Evolutionary conservation across 345 rosid species (phyloP), one percentile per base, ranked within the genome.

Genomic region (Populus pruinosa): DNA sequence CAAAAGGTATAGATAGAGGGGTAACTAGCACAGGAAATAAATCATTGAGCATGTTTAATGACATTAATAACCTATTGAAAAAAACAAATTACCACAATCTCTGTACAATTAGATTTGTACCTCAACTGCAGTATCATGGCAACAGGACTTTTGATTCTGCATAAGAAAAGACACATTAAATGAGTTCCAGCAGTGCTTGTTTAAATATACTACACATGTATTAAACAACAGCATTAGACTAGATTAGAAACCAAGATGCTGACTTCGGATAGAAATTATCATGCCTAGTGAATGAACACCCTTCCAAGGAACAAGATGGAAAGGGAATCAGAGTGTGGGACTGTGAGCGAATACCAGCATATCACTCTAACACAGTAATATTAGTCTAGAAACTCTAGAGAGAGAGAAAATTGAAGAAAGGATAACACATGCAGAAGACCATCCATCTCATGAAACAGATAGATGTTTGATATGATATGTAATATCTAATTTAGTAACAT

Each of bases 51-150:
- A 78, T 44, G 18, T 25, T 77, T 67, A 13, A 38, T 29, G 41
- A 69, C 21, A 31, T 71, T 64, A 31, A 53, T n/a, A 33, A 20
- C 36, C 69, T 11, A 61, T 23, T 8, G 35, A 55, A 55, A 17
- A 67, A 41, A 49, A 39, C 49, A 59, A 23, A 65, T 59, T 21
- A 68, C 39, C 16, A 47, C 25, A 14, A 74, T 27, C 31, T n/a
- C 31, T 33, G 27, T 14, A 73, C 4, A 53, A 78, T 29, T 67
- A 73, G 61, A 25, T 61, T 38, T 61, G 68, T 86, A 93, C 98
- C 97, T 90, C 94, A 66, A 93, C 88, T 76, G 80, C 77, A 80
- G 89, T 91, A 84, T 90, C 98, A 70, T 85, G 77, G 84, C 88
- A 88, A 85, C 89, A 82, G 39, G 81, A 79, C 50, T 87, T 82